Percentiles rank a stretch among this genome's conserved stretches.
phyloP scores from a whole-genome alignment of 2,329 filamentous ascomycete genomes.

The Eutypella sp. region DNA sequence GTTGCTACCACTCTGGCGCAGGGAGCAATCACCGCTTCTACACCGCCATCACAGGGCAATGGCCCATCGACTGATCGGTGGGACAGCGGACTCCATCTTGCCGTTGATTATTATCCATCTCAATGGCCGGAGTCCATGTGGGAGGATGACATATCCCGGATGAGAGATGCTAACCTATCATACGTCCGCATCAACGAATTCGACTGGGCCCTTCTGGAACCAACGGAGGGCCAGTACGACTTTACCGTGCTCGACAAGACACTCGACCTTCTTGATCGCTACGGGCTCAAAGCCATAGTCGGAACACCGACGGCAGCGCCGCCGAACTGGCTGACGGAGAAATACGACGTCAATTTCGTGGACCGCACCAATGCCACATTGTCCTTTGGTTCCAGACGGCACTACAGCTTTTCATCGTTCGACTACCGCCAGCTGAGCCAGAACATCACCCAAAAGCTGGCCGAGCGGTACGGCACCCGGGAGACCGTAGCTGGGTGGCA shows the following conservation, averaged over 20 bases:
- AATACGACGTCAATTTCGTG: conserved; percentile 16
- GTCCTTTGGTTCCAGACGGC: conserved; percentile 16
- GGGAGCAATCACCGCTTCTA: not conserved
- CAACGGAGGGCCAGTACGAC: conserved; percentile 14
- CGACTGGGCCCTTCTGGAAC: conserved; percentile 17
- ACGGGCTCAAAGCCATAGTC: conserved; percentile 17
- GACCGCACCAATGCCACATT: conserved; percentile 17
- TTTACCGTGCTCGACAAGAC: conserved; percentile 16
- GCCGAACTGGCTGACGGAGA: conserved; percentile 14
- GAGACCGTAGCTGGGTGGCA: conserved; percentile 15
- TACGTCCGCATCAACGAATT: conserved; percentile 19
- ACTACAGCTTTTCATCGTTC: conserved; percentile 19
- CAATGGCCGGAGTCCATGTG: conserved; percentile 18
- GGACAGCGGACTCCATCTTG: conserved; percentile 13
- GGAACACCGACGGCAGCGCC: conserved; percentile 18
- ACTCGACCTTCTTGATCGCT: conserved; percentile 10
- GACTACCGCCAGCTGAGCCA: conserved; percentile 17
- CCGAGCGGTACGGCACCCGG: conserved; percentile 14
- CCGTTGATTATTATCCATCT: conserved; percentile 17
- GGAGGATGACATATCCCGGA: conserved; percentile 15
- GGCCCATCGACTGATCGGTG: conserved; percentile 7
- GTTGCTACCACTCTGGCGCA: not conserved
- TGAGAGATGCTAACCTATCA: conserved; percentile 15
- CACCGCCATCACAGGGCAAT: not conserved
- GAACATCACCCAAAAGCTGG: conserved; percentile 15